phyloP scores from a whole-genome alignment of 345 rosid species.

The Hevea brasiliensis region DNA sequence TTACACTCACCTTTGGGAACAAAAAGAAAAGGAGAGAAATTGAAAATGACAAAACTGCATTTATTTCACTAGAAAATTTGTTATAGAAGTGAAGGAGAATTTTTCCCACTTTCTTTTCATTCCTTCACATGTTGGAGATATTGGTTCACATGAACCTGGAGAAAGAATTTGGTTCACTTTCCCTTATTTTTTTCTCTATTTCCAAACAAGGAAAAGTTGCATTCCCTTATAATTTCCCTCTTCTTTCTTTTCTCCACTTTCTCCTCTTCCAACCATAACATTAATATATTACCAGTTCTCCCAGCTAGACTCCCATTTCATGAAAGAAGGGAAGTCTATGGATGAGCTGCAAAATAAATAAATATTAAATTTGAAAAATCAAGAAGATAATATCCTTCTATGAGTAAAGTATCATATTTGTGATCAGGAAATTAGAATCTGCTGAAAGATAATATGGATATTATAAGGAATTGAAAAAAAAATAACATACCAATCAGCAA shows the following conservation, averaged over 20 bases:
- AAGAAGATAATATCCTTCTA: not conserved
- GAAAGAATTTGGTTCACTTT: too few species aligned
- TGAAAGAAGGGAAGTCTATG: not conserved
- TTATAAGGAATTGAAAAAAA: conserved; percentile 13
- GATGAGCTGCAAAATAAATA: not conserved
- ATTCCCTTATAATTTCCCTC: not conserved
- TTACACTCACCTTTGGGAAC: too few species aligned
- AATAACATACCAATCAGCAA: conserved; percentile 79
- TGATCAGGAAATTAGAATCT: not conserved
- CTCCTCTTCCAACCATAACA: not conserved
- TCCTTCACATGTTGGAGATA: too few species aligned
- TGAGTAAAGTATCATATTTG: conserved; percentile 34
- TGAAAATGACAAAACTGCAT: too few species aligned
- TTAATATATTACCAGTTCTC: not conserved
- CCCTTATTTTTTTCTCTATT: not conserved
- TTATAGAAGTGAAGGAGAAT: too few species aligned
- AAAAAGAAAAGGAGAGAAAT: too few species aligned
- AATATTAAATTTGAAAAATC: not conserved
- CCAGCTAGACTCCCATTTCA: too few species aligned
- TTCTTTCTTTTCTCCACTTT: not conserved
- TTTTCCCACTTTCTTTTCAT: too few species aligned
- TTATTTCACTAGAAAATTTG: too few species aligned
- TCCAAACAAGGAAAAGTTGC: not conserved
- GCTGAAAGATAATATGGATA: not conserved
- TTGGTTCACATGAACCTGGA: too few species aligned